Evolutionary conservation across 225 moss, liverwort and hornwort species (phyloP), one percentile per base, ranked within the genome.

Genomic region (Bryum argenteum): DNA sequence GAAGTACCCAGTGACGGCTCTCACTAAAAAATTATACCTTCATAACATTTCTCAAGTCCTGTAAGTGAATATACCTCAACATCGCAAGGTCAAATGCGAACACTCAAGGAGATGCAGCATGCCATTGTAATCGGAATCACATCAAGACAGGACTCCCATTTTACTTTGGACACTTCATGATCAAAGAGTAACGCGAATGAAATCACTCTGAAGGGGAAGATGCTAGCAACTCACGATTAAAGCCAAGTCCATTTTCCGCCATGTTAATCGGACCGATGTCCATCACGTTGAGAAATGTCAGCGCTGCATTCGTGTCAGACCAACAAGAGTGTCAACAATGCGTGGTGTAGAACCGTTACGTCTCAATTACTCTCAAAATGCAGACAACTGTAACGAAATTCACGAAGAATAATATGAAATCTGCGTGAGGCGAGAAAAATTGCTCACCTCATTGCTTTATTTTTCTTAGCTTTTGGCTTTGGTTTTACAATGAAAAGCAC

Each of bases 401-500:
- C 50, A 39, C 23, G 9, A 71, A 47, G 43, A 61, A 55, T 21
- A 24, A 16, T 17, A 17, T 56, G 22, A 58, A 64, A 4, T 16
- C 52, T 22, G 59, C 61, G 8, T 61, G 16, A 51, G 9, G 40
- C 50, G 11, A 55, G 57, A 51, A 58, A 24, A 69, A 68, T 26
- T 16, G 67, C 71, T 79, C 75, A 78, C 78, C 39, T 53, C 24
- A 69, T 47, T 40, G 37, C 14, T 72, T 70, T 78, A 40, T 67
- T 75, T 65, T 81, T 85, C 81, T 79, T 85, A 73, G 58, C 65
- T 58, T 70, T 85, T 16, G 73, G 61, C 40, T 79, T 81, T 61
- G 85, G 85, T 73, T 85, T 85, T 57, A 72, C 81, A 40, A 78
- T 81, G 62, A 75, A 63, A 45, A 81, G 71, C 69, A 79, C 61